Conservation (phyloP, 1,284 basidiomycete genomes). For the Cerioporus squamosus region DNA sequence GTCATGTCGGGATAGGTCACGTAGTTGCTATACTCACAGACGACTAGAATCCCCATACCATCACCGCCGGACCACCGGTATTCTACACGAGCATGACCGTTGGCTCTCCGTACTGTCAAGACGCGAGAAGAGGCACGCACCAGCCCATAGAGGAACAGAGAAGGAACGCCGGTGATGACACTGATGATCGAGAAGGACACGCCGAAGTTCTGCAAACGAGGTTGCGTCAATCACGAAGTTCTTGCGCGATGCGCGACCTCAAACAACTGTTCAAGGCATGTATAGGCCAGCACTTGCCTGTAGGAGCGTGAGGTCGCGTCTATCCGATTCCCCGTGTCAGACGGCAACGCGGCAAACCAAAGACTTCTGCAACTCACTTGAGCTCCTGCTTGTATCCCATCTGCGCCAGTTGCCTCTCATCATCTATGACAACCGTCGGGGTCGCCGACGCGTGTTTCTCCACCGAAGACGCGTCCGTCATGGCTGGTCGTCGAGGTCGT, state of each 20-base stretch:
- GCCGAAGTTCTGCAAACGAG: slow-evolving; percentile 63
- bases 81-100: slow-evolving; percentile 42
- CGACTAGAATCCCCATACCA: slow-evolving; percentile 79
- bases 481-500: background rate
- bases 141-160: slow-evolving; percentile 68
- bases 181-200: slow-evolving; percentile 79
- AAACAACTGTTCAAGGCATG: background rate
- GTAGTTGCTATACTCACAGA: slow-evolving; percentile 40
- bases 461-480: slow-evolving; percentile 17
- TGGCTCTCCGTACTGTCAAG: slow-evolving; percentile 10
- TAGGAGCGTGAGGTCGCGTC: slow-evolving; percentile 60
- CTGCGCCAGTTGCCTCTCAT: slow-evolving; percentile 68
- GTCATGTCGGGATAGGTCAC: background rate
- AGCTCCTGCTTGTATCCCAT: slow-evolving; percentile 82
- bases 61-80: slow-evolving; percentile 74
- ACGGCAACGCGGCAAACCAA: background rate
- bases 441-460: slow-evolving; percentile 14
- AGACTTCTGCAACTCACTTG: slow-evolving; percentile 45
- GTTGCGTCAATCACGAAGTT: slow-evolving; percentile 3
- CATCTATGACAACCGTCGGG: slow-evolving; percentile 27
- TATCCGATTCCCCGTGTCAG: slow-evolving; percentile 17
- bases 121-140: slow-evolving; percentile 41
- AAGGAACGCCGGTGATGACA: slow-evolving; percentile 70
- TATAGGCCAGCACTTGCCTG: slow-evolving; percentile 46
- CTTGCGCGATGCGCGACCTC: background rate